Conservation (phyloP, 2,329 filamentous ascomycete species). For the Metarhizium guizhouense region DNA sequence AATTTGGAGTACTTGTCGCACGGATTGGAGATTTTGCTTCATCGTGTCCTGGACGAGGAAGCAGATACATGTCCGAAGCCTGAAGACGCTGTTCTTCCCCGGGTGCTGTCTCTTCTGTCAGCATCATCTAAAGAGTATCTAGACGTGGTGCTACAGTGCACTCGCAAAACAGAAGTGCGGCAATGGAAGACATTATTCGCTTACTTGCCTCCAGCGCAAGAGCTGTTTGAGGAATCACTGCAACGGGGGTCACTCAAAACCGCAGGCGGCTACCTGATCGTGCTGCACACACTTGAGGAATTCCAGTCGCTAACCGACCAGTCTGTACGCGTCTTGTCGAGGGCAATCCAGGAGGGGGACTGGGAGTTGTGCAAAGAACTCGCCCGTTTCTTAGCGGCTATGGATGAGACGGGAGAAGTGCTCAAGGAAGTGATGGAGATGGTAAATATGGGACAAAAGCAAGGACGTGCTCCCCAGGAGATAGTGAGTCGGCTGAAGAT, state of each 20-base stretch:
- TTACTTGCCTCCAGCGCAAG: constrained; percentile 80
- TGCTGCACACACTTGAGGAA: constrained; percentile 76
- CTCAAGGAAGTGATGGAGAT: constrained; percentile 62
- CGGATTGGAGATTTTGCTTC: constrained; percentile 82
- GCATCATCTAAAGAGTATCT: constrained; percentile 78
- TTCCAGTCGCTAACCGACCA: constrained; percentile 62
- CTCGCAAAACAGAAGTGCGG: constrained; percentile 89
- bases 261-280: constrained; percentile 90
- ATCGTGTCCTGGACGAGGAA: constrained; percentile 90
- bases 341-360: constrained; percentile 76
- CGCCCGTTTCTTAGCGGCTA: constrained; percentile 85
- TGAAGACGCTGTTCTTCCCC: constrained; percentile 54
- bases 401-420: constrained; percentile 79
- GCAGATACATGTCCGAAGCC: constrained; percentile 63
- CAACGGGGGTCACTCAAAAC: constrained; percentile 83
- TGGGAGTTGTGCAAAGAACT: constrained; percentile 96
- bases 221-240: constrained; percentile 88
- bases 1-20: constrained; percentile 87
- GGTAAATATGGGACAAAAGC: constrained; percentile 35
- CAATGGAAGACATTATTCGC: constrained; percentile 93
- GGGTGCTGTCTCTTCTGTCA: constrained; percentile 55
- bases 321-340: constrained; percentile 68
- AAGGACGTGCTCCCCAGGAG: constrained; percentile 17
- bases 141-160: constrained; percentile 93
- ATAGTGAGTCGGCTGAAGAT: constrained; percentile 23